A percentile compares a stretch with the other conserved stretches of the same genome.
Evolutionary conservation across 257 asterid genomes (phyloP).

Genomic region (Schizonepeta tenuifolia): DNA sequence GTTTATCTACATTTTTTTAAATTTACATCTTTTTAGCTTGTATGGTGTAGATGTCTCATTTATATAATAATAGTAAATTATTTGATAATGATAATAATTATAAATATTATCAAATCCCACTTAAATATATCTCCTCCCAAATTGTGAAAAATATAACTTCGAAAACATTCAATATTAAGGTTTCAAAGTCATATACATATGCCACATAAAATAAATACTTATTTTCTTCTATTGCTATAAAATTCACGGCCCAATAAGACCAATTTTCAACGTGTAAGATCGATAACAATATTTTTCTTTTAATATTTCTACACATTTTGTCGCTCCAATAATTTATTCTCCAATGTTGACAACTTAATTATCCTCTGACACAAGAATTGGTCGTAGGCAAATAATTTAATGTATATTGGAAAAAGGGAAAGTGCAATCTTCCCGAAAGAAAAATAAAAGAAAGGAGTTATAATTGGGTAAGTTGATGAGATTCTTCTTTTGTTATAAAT

Average conservation of each 20-base stretch:
- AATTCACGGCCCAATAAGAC: neutral
- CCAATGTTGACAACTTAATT: slow-evolving; percentile 41
- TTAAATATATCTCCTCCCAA: neutral
- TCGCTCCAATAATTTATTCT: slow-evolving; percentile 12
- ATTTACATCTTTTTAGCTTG: no score
- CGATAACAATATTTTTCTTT: neutral
- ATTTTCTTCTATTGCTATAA: neutral
- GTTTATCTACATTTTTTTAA: no score
- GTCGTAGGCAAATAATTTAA: slow-evolving; percentile 31
- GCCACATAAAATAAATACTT: neutral
- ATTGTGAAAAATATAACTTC: no score
- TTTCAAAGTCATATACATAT: neutral
- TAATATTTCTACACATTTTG: neutral
- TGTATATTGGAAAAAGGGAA: slow-evolving; percentile 19
- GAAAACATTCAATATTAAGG: neutral
- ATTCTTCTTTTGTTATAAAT: slow-evolving; percentile 42
- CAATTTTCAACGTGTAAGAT: neutral
- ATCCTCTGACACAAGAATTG: slow-evolving; percentile 42
- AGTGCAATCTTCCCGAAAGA: slow-evolving; percentile 30
- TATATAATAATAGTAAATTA: no score
- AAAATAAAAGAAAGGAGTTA: slow-evolving; percentile 26
- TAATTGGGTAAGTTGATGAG: slow-evolving; percentile 40
- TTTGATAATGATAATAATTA: no score
- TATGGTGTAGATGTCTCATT: no score
- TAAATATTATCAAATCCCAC: no score